Base-by-base conservation (phyloP, 441 rosid species). In the Flueggea neowawraea region DNA sequence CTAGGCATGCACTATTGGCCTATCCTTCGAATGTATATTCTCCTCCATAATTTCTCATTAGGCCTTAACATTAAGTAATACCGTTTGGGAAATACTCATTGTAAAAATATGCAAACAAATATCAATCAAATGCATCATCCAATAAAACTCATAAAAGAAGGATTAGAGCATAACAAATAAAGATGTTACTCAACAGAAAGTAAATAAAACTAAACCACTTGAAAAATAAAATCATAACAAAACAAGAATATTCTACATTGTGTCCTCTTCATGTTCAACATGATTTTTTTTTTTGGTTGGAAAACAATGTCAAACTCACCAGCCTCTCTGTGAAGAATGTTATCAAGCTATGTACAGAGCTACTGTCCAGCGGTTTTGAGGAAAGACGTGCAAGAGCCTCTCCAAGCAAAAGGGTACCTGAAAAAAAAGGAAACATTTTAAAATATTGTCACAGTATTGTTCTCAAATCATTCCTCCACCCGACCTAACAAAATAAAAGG, bases 321-420 rank as follows among this genome's bases (percentile, higher is more conserved):
- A 94, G 78, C 72, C 91, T 73, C n/a, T 84, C 91, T 0, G 85
- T 44, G 70, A 91, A 91, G 76, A 94, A 94, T 10, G 62, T 66
- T 64, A 77, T 58, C 84, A 94, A 72, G 75, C 79, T 82, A 70
- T 84, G 90, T 33, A 87, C 59, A 33, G 84, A 66, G n/a, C 86
- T 65, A 72, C 49, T 71, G 17, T 80, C 89, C 57, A 91, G 53
- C 31, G 88, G 82, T 84, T 80, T 89, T 44, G 77, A 74, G 48
- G 81, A 78, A 49, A 94, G 79, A 74, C 10, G 22, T 44, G 60
- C 45, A 48, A 94, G 86, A 56, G 78, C 70, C 79, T 94, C 96
- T 22, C 88, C 96, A 67, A 94, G 85, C 44, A 91, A 84, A 75
- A 94, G 92, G 55, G 82, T 75, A 61, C 98, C 98, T 31, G n/a